phyloP scores from a whole-genome alignment of 2,329 filamentous ascomycete genomes.

The Gnomoniopsis sp. region DNA sequence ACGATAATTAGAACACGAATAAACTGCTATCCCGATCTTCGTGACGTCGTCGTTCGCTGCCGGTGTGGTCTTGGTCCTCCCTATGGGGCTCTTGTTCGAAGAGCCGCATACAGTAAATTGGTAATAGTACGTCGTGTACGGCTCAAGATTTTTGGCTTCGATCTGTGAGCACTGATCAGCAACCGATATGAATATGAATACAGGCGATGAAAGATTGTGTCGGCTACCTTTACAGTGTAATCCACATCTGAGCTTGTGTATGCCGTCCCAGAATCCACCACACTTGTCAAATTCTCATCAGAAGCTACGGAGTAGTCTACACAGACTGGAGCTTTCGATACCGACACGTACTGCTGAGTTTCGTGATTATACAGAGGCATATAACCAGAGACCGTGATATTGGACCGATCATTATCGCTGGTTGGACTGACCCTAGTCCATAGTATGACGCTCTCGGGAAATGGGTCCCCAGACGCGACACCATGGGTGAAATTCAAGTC shows the following conservation, averaged over 20 bases:
- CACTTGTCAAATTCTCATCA: constrained; percentile 35
- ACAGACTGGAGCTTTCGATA: constrained; percentile 61
- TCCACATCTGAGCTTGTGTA: constrained; percentile 73
- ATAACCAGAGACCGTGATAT: constrained; percentile 36
- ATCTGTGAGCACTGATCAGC: constrained; percentile 38
- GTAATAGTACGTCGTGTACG: constrained; percentile 67
- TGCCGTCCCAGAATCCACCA: constrained; percentile 55
- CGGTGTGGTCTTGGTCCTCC: constrained; percentile 69
- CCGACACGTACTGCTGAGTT: constrained; percentile 39
- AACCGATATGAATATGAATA: background rate
- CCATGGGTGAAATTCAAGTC: constrained; percentile 59
- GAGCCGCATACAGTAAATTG: constrained; percentile 68
- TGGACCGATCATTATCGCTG: constrained; percentile 42
- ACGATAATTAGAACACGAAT: constrained; percentile 69
- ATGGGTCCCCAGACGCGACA: constrained; percentile 44
- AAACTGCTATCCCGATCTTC: constrained; percentile 62
- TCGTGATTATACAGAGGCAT: constrained; percentile 40
- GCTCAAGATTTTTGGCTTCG: constrained; percentile 58
- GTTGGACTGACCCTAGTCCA: constrained; percentile 41
- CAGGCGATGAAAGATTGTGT: no score
- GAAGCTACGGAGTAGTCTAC: constrained; percentile 60
- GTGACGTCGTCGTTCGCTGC: constrained; percentile 51
- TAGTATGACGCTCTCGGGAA: constrained; percentile 52
- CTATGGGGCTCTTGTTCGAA: constrained; percentile 57
- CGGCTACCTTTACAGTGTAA: constrained; percentile 65